phyloP scores from a whole-genome alignment of 495 filamentous ascomycete genomes.

The Tetracladium setigerum region DNA sequence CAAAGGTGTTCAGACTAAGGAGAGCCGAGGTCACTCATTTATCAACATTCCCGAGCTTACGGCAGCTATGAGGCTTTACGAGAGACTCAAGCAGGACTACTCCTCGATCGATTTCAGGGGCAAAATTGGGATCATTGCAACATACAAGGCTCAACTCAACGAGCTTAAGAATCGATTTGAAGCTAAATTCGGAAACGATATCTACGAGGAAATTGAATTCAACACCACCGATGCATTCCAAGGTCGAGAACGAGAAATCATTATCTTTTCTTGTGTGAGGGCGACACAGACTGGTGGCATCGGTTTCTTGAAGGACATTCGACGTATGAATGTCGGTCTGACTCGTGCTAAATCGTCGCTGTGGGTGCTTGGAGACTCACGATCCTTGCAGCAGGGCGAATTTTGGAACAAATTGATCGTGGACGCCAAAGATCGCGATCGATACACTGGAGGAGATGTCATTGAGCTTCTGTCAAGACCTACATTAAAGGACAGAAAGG shows the following conservation, averaged over 20 bases:
- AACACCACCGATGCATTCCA: conserved; percentile 99
- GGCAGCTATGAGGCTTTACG: conserved; percentile 75
- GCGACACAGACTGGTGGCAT: conserved; percentile 83
- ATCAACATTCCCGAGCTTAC: conserved; percentile 83
- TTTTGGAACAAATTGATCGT: conserved; percentile 82
- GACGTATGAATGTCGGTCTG: conserved; percentile 98
- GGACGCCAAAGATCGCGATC: conserved; percentile 63
- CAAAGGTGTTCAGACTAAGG: conserved; percentile 72
- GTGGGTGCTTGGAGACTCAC: conserved; percentile 90
- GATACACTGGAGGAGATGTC: conserved; percentile 69
- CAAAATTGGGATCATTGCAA: conserved; percentile 94
- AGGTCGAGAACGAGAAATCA: conserved; percentile 91
- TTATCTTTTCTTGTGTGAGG: conserved; percentile 97
- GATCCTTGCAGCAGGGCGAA: conserved; percentile 74
- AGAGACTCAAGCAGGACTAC: conserved; percentile 69
- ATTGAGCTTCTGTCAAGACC: conserved; percentile 34
- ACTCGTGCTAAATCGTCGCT: conserved; percentile 93
- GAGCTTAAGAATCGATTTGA: conserved; percentile 68
- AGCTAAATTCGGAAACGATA: conserved; percentile 59
- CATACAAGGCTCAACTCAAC: conserved; percentile 88
- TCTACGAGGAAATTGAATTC: conserved; percentile 80
- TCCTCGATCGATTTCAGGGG: conserved; percentile 58
- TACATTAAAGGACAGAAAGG: conserved; percentile 18
- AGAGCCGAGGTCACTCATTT: conserved; percentile 74
- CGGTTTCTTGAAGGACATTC: conserved; percentile 95